Evolutionary conservation across 2,329 filamentous ascomycete species (phyloP), one percentile per base, ranked within the genome.

Genomic region (Botryotinia globosa): DNA sequence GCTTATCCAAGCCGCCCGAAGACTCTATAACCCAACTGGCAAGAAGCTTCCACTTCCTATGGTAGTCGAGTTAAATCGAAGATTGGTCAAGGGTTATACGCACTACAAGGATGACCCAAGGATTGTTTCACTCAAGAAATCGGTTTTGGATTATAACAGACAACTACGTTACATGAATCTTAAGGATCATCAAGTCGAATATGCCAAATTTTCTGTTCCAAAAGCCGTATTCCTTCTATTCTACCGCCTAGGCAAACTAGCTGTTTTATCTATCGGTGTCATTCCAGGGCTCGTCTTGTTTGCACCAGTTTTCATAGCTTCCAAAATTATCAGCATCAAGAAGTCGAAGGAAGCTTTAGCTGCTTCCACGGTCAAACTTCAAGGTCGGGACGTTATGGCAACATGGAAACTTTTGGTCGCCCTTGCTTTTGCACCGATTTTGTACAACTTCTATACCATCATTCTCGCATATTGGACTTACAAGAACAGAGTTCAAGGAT

Each of bases 401-500:
- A 97, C 94, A 0, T 97, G 94, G 94, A 97, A 97, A 82, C 34
- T 74, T 22, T 87, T 97, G 48, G 93, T 97, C n/a, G 91, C 94
- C 14, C 86, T 97, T 81, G 93, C 92, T 1, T 88, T 97, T 73
- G 92, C 94, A 0, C 94, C 94, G 0, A 87, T 92, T 25, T 86
- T 97, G 5, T 97, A 97, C 83, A 90, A 93, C 77, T 87, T 92
- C 74, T 97, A 97, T 83, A 94, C 91, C 34, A 85, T 89, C 73
- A 80, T 93, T 32, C 87, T 96, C 45, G 90, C 92, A 1, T 87
- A 89, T 81, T 94, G 91, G 88, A 91, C 93, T 9, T 93, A 92
- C 82, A 87, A 89, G 76, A 95, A 97, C 82, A 89, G 93, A 39
- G 87, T 96, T 48, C 92, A 92, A 84, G 94, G 95, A n/a, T 87